These are phyloP conservation scores for Magnolia kwangsiensis DNA, from an alignment of 164 flowering plant genomes.

Conservation along the genomic window DNA sequence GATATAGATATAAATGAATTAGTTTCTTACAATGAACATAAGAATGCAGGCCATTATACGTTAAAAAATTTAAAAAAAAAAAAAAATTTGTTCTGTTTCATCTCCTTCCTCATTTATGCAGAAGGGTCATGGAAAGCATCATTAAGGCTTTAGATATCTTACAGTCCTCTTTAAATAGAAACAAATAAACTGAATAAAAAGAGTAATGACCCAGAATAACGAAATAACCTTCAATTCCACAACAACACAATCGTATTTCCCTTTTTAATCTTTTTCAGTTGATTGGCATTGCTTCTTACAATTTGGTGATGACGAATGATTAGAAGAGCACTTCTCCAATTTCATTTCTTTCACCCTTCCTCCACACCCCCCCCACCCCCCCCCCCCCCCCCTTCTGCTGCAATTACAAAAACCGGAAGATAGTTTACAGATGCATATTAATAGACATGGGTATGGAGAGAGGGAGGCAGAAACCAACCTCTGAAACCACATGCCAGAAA, in stretches of 20 bases:
- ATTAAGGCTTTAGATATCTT: neutral
- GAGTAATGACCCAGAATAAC: neutral
- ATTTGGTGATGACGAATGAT: neutral
- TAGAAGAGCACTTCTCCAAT: neutral
- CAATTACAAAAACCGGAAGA: neutral
- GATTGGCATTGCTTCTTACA: neutral
- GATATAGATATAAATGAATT: no score
- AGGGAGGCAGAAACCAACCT: neutral
- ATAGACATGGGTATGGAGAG: neutral
- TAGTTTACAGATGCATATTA: neutral
- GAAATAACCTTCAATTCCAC: neutral
- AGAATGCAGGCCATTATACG: no score
- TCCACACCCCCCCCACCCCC: no score
- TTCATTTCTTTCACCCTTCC: neutral
- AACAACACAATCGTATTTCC: neutral
- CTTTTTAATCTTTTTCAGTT: neutral
- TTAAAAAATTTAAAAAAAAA: no score
- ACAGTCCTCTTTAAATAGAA: neutral
- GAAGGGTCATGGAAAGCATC: neutral
- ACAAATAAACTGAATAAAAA: neutral
- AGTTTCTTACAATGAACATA: no score
- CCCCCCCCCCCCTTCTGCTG: neutral
- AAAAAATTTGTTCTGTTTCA: neutral
- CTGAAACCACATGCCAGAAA: neutral
- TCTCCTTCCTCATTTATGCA: neutral